Evolutionary conservation across 139 green algal genomes (phyloP).

Genomic region (Chlorella sp.): DNA sequence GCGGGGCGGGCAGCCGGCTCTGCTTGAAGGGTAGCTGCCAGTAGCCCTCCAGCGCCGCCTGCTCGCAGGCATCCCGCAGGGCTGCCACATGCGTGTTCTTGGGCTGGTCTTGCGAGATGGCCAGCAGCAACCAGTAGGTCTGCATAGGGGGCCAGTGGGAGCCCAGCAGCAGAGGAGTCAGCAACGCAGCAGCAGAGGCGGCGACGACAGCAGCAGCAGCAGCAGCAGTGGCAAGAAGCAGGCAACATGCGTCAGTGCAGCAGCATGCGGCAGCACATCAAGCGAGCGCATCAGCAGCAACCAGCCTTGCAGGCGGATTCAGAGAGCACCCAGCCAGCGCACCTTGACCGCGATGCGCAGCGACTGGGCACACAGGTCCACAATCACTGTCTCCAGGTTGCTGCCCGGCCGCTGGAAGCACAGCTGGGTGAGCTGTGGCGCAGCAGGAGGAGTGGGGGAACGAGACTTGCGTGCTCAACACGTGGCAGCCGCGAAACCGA

Average conservation of each 20-base stretch:
- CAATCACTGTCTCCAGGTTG: constrained; percentile 81
- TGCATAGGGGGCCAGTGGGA: no score
- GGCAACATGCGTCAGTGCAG: not conserved
- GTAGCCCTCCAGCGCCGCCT: constrained; percentile 78
- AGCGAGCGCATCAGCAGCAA: no score
- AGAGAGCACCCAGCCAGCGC: no score
- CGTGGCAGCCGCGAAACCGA: no score
- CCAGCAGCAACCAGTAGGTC: constrained; percentile 92
- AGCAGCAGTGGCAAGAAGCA: not conserved
- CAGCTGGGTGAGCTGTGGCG: constrained; percentile 81
- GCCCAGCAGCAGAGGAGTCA: no score
- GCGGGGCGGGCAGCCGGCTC: constrained; percentile 61
- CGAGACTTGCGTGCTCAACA: no score
- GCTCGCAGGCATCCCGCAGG: constrained; percentile 73
- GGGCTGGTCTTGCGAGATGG: constrained; percentile 88
- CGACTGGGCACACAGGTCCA: constrained; percentile 83
- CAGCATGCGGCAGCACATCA: not conserved
- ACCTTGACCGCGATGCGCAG: constrained; percentile 91
- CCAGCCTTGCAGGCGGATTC: no score
- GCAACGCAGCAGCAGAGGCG: no score
- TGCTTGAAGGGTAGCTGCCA: constrained; percentile 84
- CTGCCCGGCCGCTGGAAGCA: constrained; percentile 63
- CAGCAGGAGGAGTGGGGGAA: no score
- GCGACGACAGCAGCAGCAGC: no score
- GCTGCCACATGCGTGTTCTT: constrained; percentile 61